phyloP scores from a whole-genome alignment of 192 early-diverging fungal species.

The Coemansia pectinata region DNA sequence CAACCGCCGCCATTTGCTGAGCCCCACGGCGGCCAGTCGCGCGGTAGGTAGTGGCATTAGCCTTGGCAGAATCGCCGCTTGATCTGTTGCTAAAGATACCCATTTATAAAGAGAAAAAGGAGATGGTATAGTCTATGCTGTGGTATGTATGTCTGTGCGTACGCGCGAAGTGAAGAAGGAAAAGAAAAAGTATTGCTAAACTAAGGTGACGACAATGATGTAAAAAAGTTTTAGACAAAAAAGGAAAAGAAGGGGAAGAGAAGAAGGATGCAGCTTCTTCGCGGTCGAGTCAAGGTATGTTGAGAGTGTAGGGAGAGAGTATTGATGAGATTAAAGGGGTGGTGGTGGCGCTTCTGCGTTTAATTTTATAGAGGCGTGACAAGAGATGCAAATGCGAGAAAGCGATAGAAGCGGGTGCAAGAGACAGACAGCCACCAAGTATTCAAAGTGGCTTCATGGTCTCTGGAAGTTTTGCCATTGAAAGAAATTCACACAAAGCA shows the following conservation, averaged over 20 bases:
- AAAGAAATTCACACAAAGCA: background rate
- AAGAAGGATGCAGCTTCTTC: background rate
- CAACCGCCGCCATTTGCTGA: constrained; percentile 1
- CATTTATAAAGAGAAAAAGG: constrained; percentile 16
- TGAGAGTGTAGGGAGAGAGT: background rate
- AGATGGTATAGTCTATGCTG: background rate
- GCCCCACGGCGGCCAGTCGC: background rate
- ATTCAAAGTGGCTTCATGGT: background rate
- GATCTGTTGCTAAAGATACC: constrained; percentile 30
- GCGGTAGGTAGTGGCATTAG: background rate
- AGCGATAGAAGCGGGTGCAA: background rate
- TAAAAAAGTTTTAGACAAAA: background rate
- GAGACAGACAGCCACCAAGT: background rate
- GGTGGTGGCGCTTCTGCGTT: background rate
- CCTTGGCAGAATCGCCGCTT: constrained; percentile 6
- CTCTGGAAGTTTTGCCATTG: background rate
- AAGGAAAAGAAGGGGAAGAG: background rate
- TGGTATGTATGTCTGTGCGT: background rate
- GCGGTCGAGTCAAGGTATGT: background rate
- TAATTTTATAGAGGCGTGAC: background rate
- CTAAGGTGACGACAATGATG: constrained; percentile 3
- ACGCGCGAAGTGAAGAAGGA: background rate
- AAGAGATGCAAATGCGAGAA: constrained; percentile 4
- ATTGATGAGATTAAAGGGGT: background rate
- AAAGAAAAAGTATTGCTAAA: background rate